phyloP scores from a whole-genome alignment of 208 protist genomes.

The Crithidia sp. region DNA sequence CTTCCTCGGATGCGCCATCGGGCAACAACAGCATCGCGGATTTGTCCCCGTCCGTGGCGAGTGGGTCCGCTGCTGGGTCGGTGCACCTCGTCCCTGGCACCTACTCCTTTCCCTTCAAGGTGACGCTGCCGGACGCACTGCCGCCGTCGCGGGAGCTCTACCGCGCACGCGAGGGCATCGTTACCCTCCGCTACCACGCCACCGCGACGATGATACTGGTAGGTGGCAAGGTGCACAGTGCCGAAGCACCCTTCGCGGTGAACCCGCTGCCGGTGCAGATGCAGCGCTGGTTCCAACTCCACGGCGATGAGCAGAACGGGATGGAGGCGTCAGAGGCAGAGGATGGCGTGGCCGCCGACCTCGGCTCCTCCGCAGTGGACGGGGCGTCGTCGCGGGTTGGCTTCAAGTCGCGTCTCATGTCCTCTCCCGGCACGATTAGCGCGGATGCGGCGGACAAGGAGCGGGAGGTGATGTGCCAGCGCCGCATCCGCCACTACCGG shows the following conservation, averaged over 20 bases:
- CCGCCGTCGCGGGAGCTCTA: slow-evolving; percentile 46
- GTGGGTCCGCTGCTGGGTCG: neutral
- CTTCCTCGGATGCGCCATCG: neutral
- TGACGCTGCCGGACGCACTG: slow-evolving; percentile 53
- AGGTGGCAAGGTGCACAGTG: slow-evolving; percentile 30
- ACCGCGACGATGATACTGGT: slow-evolving; percentile 40
- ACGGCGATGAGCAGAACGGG: slow-evolving; percentile 39
- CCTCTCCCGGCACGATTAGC: slow-evolving; percentile 12
- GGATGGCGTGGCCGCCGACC: neutral
- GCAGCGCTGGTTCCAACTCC: slow-evolving; percentile 54
- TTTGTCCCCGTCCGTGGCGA: slow-evolving; percentile 7
- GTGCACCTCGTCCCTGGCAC: slow-evolving; percentile 52
- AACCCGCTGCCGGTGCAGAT: slow-evolving; percentile 62
- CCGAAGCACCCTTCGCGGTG: slow-evolving; percentile 34
- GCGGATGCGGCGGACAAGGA: slow-evolving; percentile 3
- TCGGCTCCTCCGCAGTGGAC: neutral
- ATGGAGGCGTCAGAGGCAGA: neutral
- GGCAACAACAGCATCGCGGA: slow-evolving; percentile 1
- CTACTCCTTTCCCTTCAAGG: slow-evolving; percentile 71
- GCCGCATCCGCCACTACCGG: slow-evolving; percentile 23
- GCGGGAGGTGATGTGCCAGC: slow-evolving; percentile 10
- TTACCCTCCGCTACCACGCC: slow-evolving; percentile 49
- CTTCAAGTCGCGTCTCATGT: slow-evolving; percentile 19
- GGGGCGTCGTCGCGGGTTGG: neutral
- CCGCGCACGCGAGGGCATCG: slow-evolving; percentile 28